Evolutionary conservation across 2,329 filamentous ascomycete genomes (phyloP), one percentile per base, ranked within the genome.

Genomic region (Pseudogymnoascus sp.): DNA sequence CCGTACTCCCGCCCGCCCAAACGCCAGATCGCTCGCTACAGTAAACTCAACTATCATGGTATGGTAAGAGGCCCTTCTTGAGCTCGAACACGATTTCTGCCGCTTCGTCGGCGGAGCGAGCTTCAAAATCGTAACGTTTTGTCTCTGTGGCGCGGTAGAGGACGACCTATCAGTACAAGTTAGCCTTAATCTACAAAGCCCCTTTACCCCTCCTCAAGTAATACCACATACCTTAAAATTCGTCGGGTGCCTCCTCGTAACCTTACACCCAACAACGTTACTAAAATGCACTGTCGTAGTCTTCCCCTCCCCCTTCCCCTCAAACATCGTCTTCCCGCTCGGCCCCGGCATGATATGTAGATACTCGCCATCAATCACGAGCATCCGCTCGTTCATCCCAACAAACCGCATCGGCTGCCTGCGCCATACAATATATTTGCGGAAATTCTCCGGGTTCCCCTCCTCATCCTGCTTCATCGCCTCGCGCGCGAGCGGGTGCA

Each of bases 71-170:
- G 30, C 89, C 88, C 74, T 85, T 90, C 75, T 89, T 90, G 65
- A 94, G 84, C 76, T 92, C 89, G 63, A 78, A 80, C 28, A 93
- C 89, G 72, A 94, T 91, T 71, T 91, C 88, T n/a, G 83, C 79
- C 45, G 90, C 90, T 74, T 92, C 89, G 30, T 86, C 84, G 9
- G 82, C 79, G 66, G 79, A 88, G 67, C 82, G 84, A n/a, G 89
- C 86, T 75, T 93, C 90, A 72, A 94, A 94, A 67, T 94, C 90
- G 74, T 94, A 94, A 64, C 90, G 77, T 76, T 93, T 93, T 65
- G 82, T 87, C 75, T 92, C 90, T 1, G 85, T 84, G 58, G 87
- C 85, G 72, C 86, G 88, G 74, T 88, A 92, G 22, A 93, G 87
- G 61, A 91, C 79, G 23, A 87, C 76, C 84, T 87, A 62, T 39